phyloP scores from a whole-genome alignment of 176 grass and related monocot genomes.

The Oryza meyeriana region DNA sequence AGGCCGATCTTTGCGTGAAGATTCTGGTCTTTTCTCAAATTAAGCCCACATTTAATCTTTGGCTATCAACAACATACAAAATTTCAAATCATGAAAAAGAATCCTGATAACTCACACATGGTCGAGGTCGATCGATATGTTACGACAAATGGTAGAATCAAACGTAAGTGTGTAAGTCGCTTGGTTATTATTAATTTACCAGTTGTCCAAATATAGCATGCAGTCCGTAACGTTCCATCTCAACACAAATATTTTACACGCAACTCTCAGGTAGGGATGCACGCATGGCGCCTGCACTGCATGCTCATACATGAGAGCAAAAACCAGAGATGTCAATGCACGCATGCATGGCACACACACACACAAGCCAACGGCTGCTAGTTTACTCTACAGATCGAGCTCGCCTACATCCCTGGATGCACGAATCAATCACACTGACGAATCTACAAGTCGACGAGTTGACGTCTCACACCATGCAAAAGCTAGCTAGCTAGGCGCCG shows the following conservation, averaged over 20 bases:
- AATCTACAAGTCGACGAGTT: slow-evolving; percentile 49
- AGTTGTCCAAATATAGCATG: not conserved
- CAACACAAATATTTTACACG: slow-evolving; percentile 15
- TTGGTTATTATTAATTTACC: slow-evolving; percentile 27
- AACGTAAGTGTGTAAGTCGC: not conserved
- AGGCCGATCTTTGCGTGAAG: too few relatives aligned
- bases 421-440: not conserved
- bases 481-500: too few relatives aligned
- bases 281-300: not conserved
- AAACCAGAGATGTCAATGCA: slow-evolving; percentile 16
- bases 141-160: too few relatives aligned
- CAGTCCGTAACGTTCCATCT: slow-evolving; percentile 14
- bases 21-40: too few relatives aligned
- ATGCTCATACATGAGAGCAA: slow-evolving; percentile 24
- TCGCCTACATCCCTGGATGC: not conserved
- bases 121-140: too few relatives aligned
- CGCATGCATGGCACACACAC: not conserved
- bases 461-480: not conserved
- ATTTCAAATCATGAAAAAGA: too few relatives aligned
- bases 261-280: not conserved
- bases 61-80: too few relatives aligned
- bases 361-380: not conserved
- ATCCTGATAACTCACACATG: too few relatives aligned
- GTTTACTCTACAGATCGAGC: slow-evolving; percentile 2
- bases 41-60: too few relatives aligned